Base-by-base conservation (phyloP, 2,329 filamentous ascomycete species). In the Torrubiellomyces zombiae region DNA sequence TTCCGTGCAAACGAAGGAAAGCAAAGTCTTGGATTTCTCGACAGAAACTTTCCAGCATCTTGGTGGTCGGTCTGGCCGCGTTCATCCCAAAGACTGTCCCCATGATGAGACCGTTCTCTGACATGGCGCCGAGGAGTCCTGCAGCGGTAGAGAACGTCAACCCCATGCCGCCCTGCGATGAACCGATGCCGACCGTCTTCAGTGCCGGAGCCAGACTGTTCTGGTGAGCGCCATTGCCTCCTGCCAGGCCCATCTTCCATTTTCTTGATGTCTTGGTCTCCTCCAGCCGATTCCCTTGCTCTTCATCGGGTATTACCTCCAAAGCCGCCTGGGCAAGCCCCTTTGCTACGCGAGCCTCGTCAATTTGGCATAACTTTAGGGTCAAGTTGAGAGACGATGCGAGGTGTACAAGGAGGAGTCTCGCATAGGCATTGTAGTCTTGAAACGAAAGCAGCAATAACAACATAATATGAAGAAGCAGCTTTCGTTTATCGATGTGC, bases 51-150 rank as follows among this genome's bases (percentile, higher is more conserved):
- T 93, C 81, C 62, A 94, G 78, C 61, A 85, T 81, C 45, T 83
- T 75, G 26, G 74, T 71, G 0, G 78, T 79, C 62, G 92, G 85
- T 18, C 75, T 69, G 2, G 75, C 73, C 21, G 79, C 79, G 43
- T 91, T 93, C n/a, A 89, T 80, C 7, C 89, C 89, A 42, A 95
- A 94, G 19, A 95, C 56, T 18, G 77, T 71, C 10, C 85, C 86
- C 16, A 93, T 75, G 20, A 83, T 58, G 10, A 89, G 66, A 5
- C 75, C 69, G 32, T 77, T 89, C 18, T 85, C 75, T 3, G 82
- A 77, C 41, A 94, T 61, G 11, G 73, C 65, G 8, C 85, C 86
- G 1, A 95, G 56, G 26, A 93, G 70, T 2, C 72, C 72, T 12
- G 83, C 81, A 8, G 81, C 76, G 13, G 75, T 72, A 3, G 73